A percentile compares a stretch with the other conserved stretches of the same genome.
phyloP scores from a whole-genome alignment of 176 grass and related monocot species.

The Tillandsia fasciculata region DNA sequence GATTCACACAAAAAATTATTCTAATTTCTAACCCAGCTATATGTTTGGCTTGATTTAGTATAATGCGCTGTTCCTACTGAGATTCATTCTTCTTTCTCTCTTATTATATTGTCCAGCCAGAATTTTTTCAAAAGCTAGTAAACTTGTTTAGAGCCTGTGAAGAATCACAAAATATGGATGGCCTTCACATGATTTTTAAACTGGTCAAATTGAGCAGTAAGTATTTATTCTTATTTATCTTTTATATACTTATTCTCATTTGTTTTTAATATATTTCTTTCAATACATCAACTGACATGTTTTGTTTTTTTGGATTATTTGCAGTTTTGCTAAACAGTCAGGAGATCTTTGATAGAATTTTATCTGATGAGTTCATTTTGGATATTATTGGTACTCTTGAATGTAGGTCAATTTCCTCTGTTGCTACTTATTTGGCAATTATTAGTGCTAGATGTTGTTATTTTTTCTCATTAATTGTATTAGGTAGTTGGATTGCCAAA shows the following conservation, averaged over 20 bases:
- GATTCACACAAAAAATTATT: no score
- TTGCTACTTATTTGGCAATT: not conserved
- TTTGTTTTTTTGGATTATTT: slow-evolving; percentile 36
- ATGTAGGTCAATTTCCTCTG: slow-evolving; percentile 48
- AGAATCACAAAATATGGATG: slow-evolving; percentile 40
- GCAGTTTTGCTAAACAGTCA: slow-evolving; percentile 66
- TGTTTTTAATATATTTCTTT: slow-evolving; percentile 19
- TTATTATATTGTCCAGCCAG: slow-evolving; percentile 30
- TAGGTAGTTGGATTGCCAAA: not conserved
- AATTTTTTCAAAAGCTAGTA: slow-evolving; percentile 79
- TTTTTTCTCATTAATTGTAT: not conserved
- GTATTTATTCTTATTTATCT: slow-evolving; percentile 28
- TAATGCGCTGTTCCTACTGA: no score
- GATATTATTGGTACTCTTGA: slow-evolving; percentile 81
- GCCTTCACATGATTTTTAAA: slow-evolving; percentile 66
- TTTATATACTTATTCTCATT: slow-evolving; percentile 16
- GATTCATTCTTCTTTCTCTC: slow-evolving; percentile 2
- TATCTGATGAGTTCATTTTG: slow-evolving; percentile 68
- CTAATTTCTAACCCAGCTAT: no score
- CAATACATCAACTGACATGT: slow-evolving; percentile 11
- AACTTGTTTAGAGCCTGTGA: slow-evolving; percentile 65
- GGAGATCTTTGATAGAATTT: slow-evolving; percentile 58
- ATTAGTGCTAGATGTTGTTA: not conserved
- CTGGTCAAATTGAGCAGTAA: slow-evolving; percentile 71
- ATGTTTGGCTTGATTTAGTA: no score